Evolutionary conservation across 495 filamentous ascomycete genomes (phyloP).

Genomic region (Pseudevernia furfuracea): DNA sequence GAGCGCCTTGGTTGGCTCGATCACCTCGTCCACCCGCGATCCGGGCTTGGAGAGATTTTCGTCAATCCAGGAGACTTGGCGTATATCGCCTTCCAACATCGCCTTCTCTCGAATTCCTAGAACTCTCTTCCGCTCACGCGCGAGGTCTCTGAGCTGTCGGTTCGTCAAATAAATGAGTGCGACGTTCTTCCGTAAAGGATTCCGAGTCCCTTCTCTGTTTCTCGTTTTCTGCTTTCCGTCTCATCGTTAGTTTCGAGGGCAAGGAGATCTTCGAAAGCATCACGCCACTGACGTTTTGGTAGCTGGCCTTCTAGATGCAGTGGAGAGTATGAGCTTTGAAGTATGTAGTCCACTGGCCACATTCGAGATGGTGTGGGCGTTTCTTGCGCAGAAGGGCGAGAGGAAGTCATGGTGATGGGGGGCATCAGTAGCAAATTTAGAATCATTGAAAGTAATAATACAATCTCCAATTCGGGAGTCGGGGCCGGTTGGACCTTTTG

Average conservation of each 20-base stretch:
- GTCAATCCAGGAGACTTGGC: background rate
- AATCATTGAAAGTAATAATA: no score
- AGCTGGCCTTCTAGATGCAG: no score
- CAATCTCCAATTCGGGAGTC: no score
- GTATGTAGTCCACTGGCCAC: no score
- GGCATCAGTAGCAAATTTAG: no score
- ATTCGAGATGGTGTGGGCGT: no score
- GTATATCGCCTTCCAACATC: background rate
- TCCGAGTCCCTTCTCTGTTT: background rate
- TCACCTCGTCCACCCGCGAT: background rate
- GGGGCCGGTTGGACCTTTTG: conserved; percentile 17
- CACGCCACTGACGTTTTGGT: no score
- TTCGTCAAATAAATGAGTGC: background rate
- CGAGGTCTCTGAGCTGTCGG: background rate
- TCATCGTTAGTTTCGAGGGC: no score
- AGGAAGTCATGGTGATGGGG: no score
- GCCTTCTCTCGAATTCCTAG: background rate
- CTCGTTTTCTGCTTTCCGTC: background rate
- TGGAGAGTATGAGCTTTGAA: no score
- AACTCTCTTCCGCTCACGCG: background rate
- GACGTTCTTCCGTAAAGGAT: background rate
- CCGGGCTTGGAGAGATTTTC: background rate
- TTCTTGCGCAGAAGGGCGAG: no score
- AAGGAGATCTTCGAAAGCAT: no score
- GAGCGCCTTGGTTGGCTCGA: background rate